Base-by-base conservation (phyloP, 2,329 filamentous ascomycete genomes). In the Cytospora leucostoma region DNA sequence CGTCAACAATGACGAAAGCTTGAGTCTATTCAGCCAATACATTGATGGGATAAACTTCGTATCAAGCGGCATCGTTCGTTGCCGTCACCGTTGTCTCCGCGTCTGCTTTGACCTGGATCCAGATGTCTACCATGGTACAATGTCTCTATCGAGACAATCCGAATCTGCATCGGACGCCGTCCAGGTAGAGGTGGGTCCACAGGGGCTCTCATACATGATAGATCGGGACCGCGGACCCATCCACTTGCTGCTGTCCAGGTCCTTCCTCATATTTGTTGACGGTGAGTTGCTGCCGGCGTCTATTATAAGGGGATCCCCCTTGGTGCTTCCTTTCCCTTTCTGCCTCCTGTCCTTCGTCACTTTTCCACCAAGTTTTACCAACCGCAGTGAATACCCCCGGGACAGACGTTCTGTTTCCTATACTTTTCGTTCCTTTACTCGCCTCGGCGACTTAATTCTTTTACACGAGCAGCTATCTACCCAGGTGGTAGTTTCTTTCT, bases 401-500 rank as follows among this genome's bases (percentile, higher is more conserved):
- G 19, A 19, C 6, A 61, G 51, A 53, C 19, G 32, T 61, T n/a
- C 38, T 34, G 10, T 61, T 61, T 49, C n/a, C 1, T 61, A 38
- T 33, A 21, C n/a, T 61, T 12, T 61, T 38, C 32, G 11, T 21
- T 61, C 12, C n/a, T 38, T 55, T 40, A 40, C 44, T 53, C 4
- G n/a, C 35, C 49, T 21, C 35, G 33, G 13, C 40, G 17, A 21
- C 40, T 33, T n/a, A 32, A 35, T 13, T 8, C 37, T 11, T 54
- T 49, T 56, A 11, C 50, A 21, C 27, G 38, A 37, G 57, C 49
- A 49, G n/a, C 12, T 50, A 27, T 37, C 62, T 62, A 59, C 64
- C 64, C 64, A 53, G 64, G 64, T 55, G 64, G 64, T 63, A 59
- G 56, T 60, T 38, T 34, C 21, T 51, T 51, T 51, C 49, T 17